phyloP scores from a whole-genome alignment of 2,329 filamentous ascomycete genomes.

The Aspergillus fructus region DNA sequence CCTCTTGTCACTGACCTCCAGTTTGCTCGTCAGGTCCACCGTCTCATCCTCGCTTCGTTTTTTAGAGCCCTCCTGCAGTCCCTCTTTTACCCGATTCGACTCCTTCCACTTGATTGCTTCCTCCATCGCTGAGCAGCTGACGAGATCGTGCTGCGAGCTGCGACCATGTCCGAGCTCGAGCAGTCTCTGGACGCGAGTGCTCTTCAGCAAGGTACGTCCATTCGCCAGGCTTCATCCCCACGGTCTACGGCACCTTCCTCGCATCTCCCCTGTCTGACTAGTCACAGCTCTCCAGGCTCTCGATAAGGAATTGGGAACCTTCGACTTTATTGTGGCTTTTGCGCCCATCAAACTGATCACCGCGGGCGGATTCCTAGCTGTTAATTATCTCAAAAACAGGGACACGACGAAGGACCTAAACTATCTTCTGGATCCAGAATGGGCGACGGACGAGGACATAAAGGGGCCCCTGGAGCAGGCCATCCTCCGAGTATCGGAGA shows the following conservation, averaged over 20 bases:
- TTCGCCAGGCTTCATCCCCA: not conserved
- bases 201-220: constrained; percentile 11
- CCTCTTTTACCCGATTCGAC: constrained; percentile 4
- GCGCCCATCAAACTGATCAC: constrained; percentile 33
- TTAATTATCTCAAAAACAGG: constrained; percentile 30
- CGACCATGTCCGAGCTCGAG: constrained; percentile 6
- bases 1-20: not conserved
- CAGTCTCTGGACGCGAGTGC: constrained; percentile 9
- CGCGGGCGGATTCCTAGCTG: constrained; percentile 32
- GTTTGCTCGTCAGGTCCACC: not conserved
- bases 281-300: constrained; percentile 25
- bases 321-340: constrained; percentile 31
- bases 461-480: constrained; percentile 26
- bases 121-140: not conserved
- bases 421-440: constrained; percentile 34
- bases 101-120: not conserved
- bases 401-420: constrained; percentile 33
- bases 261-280: constrained; percentile 1
- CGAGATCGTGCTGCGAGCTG: not conserved
- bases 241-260: not conserved
- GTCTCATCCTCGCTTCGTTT: not conserved
- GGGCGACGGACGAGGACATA: constrained; percentile 32
- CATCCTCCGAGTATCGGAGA: constrained; percentile 23
- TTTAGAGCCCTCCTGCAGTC: not conserved
- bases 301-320: constrained; percentile 30